A percentile compares a stretch with the other conserved stretches of the same genome.
These are phyloP conservation scores for Scutellospora calospora DNA, from an alignment of 371 early-diverging fungal species.

Conservation along the genomic window DNA sequence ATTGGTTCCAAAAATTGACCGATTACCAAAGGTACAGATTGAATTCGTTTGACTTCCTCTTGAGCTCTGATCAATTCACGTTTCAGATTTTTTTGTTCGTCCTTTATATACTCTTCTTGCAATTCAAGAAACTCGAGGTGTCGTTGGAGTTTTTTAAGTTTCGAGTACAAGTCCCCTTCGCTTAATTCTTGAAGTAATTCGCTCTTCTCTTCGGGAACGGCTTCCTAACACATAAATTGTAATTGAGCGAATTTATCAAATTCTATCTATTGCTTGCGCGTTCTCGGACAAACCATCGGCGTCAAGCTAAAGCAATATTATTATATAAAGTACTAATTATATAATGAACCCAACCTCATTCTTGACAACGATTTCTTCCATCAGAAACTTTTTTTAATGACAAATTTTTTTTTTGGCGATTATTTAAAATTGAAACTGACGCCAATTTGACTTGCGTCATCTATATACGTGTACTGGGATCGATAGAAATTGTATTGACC, in stretches of 20 bases:
- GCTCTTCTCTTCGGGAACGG: neutral
- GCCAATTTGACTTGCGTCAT: too few relatives aligned
- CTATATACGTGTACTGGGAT: too few relatives aligned
- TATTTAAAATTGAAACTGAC: too few relatives aligned
- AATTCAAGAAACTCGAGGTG: conserved; percentile 96
- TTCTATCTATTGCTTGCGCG: too few relatives aligned
- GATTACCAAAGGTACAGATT: conserved; percentile 98
- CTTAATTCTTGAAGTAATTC: conserved; percentile 61
- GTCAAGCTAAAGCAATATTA: too few relatives aligned
- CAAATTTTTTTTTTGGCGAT: too few relatives aligned
- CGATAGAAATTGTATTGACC: too few relatives aligned
- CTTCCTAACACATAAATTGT: conserved; percentile 1
- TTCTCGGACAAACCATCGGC: too few relatives aligned
- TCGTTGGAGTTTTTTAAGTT: conserved; percentile 93
- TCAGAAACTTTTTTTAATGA: neutral
- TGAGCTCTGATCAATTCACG: conserved; percentile 95
- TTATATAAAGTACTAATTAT: too few relatives aligned
- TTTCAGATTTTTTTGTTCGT: conserved; percentile 98
- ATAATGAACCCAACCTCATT: neutral
- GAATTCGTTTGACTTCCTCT: conserved; percentile 99
- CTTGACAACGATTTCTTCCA: neutral
- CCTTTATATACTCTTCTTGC: conserved; percentile 99
- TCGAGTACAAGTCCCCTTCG: conserved; percentile 90
- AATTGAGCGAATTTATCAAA: too few relatives aligned
- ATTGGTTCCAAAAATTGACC: conserved; percentile 99